Conservation (phyloP, 306 rosid species). For the Mucuna pruriens region DNA sequence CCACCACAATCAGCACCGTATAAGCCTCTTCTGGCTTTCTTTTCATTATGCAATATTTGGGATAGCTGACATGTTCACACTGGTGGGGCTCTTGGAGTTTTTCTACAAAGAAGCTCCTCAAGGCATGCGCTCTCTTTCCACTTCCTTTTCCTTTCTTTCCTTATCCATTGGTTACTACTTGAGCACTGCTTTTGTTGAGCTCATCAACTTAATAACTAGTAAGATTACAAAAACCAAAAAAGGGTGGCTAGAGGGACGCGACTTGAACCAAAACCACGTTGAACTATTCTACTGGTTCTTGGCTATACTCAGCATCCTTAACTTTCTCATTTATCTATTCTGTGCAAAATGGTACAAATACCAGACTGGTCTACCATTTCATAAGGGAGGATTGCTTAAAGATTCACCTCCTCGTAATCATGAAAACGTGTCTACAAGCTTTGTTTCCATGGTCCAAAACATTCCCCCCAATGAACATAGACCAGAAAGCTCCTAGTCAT, state of each 20-base stretch:
- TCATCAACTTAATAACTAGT: constrained; percentile 46
- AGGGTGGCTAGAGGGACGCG: constrained; percentile 63
- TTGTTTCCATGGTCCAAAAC: constrained; percentile 13
- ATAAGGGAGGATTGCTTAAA: constrained; percentile 25
- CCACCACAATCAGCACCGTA: constrained; percentile 5
- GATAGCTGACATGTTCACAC: constrained; percentile 66
- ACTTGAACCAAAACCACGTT: constrained; percentile 49
- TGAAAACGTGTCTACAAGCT: constrained; percentile 29
- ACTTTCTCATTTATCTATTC: constrained; percentile 43
- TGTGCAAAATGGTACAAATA: constrained; percentile 71
- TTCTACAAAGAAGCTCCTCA: constrained; percentile 64
- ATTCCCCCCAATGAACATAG: background rate
- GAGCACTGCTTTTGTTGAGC: constrained; percentile 54
- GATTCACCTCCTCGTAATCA: background rate
- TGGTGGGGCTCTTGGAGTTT: constrained; percentile 60
- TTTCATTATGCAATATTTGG: constrained; percentile 66
- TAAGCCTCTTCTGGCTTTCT: constrained; percentile 69
- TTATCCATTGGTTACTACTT: constrained; percentile 59
- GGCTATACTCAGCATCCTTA: constrained; percentile 55
- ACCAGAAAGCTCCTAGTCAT: background rate
- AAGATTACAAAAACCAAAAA: constrained; percentile 36
- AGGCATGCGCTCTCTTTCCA: constrained; percentile 60
- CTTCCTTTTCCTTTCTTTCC: constrained; percentile 60
- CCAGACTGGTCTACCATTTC: constrained; percentile 36
- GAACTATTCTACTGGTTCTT: constrained; percentile 58